Evolutionary conservation across 1,284 basidiomycete species (phyloP).

Genomic region (Puccinia horiana): DNA sequence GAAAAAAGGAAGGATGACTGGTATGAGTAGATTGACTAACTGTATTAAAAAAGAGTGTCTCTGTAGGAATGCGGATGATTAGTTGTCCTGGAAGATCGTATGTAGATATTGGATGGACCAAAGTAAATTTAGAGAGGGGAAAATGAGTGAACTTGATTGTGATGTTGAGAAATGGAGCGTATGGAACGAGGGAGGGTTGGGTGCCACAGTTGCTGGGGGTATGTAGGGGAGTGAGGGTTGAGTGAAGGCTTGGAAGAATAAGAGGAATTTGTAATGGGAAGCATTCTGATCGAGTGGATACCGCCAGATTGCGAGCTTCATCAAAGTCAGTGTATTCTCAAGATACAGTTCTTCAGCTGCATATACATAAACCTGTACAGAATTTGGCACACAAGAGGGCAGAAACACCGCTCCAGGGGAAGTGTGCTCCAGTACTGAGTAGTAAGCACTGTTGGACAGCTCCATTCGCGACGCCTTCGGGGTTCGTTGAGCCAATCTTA

Average conservation of each 20-base stretch:
- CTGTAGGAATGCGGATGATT: not conserved
- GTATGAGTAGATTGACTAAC: not conserved
- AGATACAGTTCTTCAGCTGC: slow-evolving; percentile 10
- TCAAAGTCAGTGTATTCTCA: not conserved
- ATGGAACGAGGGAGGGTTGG: not conserved
- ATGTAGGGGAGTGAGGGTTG: not conserved
- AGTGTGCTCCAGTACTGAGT: no score
- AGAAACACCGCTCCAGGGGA: no score
- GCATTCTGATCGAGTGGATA: not conserved
- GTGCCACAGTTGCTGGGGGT: not conserved
- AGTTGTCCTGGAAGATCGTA: not conserved
- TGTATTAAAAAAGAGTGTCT: not conserved
- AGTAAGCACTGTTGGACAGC: no score
- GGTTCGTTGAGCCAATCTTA: no score
- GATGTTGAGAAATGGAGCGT: not conserved
- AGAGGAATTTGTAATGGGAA: not conserved
- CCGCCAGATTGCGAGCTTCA: not conserved
- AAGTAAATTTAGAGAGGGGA: not conserved
- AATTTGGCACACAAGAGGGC: not conserved
- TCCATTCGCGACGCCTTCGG: no score
- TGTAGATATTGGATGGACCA: not conserved
- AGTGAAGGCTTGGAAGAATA: not conserved
- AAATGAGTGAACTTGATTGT: not conserved
- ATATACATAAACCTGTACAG: not conserved
- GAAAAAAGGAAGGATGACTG: not conserved